Evolutionary conservation across 495 filamentous ascomycete genomes (phyloP).

Genomic region (Ramalina intermedia): DNA sequence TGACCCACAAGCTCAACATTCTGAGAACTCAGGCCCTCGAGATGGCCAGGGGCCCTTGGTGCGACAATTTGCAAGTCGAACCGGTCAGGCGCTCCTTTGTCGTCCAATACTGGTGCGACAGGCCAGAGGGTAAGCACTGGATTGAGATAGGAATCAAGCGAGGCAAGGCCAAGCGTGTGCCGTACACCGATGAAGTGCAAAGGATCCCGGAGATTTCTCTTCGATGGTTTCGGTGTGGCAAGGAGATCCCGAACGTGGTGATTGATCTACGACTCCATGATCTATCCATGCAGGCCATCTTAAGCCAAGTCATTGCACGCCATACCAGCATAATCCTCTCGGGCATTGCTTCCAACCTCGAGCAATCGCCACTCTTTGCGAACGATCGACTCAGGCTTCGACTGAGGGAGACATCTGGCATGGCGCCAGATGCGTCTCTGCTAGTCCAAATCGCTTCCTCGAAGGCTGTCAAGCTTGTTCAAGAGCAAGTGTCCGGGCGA

Average conservation of each 20-base stretch:
- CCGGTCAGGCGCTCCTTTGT: slow-evolving; percentile 62
- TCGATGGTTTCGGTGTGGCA: slow-evolving; percentile 74
- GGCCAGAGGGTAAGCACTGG: slow-evolving; percentile 64
- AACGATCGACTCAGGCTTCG: slow-evolving; percentile 37
- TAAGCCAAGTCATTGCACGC: slow-evolving; percentile 58
- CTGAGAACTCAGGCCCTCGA: slow-evolving; percentile 61
- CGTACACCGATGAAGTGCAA: slow-evolving; percentile 25
- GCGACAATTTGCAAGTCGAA: slow-evolving; percentile 58
- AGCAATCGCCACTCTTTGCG: slow-evolving; percentile 40
- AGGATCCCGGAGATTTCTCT: slow-evolving; percentile 41
- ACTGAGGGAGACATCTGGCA: slow-evolving; percentile 37
- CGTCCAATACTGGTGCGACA: slow-evolving; percentile 77
- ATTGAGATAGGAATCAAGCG: slow-evolving; percentile 71
- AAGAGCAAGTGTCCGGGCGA: slow-evolving; percentile 55
- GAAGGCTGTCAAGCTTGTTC: slow-evolving; percentile 40
- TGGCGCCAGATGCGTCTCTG: slow-evolving; percentile 51
- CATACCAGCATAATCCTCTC: slow-evolving; percentile 56
- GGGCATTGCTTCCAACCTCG: slow-evolving; percentile 42
- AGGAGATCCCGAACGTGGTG: slow-evolving; percentile 49
- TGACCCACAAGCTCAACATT: slow-evolving; percentile 77
- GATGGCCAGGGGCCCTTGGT: slow-evolving; percentile 55
- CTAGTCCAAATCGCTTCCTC: slow-evolving; percentile 49
- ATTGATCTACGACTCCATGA: slow-evolving; percentile 49
- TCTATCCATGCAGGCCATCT: slow-evolving; percentile 56
- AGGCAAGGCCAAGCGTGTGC: slow-evolving; percentile 29